Evolutionary conservation across 306 rosid genomes (phyloP), one percentile per base, ranked within the genome.

Genomic region (Adenanthera pavonina): DNA sequence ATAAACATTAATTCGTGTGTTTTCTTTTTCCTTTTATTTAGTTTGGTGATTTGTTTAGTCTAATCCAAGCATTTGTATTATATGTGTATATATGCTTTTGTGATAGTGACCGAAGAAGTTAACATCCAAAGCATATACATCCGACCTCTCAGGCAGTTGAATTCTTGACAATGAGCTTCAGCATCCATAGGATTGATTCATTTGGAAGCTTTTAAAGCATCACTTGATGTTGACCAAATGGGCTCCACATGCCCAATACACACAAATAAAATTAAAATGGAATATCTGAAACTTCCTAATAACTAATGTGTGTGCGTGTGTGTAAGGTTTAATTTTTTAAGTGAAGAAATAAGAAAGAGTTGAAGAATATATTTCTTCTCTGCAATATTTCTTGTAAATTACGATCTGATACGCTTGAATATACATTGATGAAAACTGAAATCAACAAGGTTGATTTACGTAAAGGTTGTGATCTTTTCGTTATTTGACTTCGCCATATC

Each of bases 1-100:
- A 30, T 67, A 78, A 19, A 68, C 38, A 59, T 19, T 74, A 14
- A 2, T 38, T 25, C 30, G 30, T 25, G 30, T 25, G 30, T 25
- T 25, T 25, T 25, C 30, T 25, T 25, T 52, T 41, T 40, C 65
- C 79, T 3, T 76, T 40, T 72, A 25, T 44, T 54, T 75, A 79
- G 43, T 82, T 69, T 69, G n/a, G 34, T 48, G 10, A 79, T 44
- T 38, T 40, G 20, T 66, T 20, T 17, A 46, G 75, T 85, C 86
- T 81, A 83, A 85, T 85, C 82, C 53, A 76, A 78, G 78, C 38
- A 44, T 80, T 83, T 84, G 47, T 56, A 83, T 76, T 65, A 86
- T 80, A 80, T 34, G 13, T 9, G 13, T 9, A n/a, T n/a, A n/a
- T n/a, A 38, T 38, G 11, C 47, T 66, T 77, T 80, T 83, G 13